phyloP scores from a whole-genome alignment of 306 rosid species.

The Oxytropis ochrocephala region DNA sequence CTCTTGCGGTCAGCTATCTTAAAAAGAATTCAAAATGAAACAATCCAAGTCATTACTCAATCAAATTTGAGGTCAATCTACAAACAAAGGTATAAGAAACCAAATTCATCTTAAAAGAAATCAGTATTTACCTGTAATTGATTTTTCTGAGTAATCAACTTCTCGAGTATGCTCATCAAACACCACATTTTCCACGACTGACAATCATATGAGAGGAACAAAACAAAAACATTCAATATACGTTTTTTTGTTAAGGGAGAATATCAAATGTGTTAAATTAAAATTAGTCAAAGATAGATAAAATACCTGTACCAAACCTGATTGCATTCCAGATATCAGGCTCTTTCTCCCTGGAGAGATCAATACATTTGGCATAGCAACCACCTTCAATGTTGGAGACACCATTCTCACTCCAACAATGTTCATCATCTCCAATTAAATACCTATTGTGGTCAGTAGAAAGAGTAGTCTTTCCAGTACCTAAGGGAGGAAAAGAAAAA shows the following conservation, averaged over 20 bases:
- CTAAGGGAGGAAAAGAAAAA: conserved; percentile 18
- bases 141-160: conserved; percentile 72
- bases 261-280: not conserved
- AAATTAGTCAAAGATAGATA: not conserved
- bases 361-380: conserved; percentile 93
- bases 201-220: not conserved
- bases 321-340: conserved; percentile 93
- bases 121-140: conserved; percentile 59
- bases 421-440: conserved; percentile 87
- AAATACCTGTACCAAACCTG: conserved; percentile 76
- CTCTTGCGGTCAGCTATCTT: not conserved
- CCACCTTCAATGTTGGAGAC: conserved; percentile 95
- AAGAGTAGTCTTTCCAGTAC: conserved; percentile 86
- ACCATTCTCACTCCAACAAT: conserved; percentile 74
- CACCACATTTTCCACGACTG: conserved; percentile 89
- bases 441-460: conserved; percentile 79
- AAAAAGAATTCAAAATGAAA: conserved; percentile 14
- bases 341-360: conserved; percentile 67
- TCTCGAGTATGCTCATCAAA: conserved; percentile 76
- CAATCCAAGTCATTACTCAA: conserved; percentile 4
- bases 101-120: not conserved
- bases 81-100: not conserved
- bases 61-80: conserved; percentile 2
- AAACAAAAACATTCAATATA: not conserved
- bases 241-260: not conserved